A percentile compares a stretch with the other conserved stretches of the same genome.
phyloP scores from a whole-genome alignment of 2,329 filamentous ascomycete species.

The Cryphonectria naterciae region DNA sequence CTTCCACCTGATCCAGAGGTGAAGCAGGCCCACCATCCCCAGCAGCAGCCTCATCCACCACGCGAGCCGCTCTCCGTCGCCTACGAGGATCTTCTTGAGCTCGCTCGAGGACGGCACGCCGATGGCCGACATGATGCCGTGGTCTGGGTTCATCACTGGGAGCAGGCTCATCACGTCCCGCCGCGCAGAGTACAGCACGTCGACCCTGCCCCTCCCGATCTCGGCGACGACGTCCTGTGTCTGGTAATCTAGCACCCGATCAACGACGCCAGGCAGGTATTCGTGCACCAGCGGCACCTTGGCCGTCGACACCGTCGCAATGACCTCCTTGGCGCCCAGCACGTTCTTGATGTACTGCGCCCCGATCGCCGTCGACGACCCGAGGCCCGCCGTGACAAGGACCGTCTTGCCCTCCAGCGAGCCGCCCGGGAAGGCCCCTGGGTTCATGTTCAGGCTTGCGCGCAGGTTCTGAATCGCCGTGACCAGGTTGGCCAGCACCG shows the following conservation, averaged over 20 bases:
- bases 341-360: constrained; percentile 56
- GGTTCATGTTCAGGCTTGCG: constrained; percentile 41
- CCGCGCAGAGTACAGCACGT: constrained; percentile 56
- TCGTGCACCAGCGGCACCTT: constrained; percentile 44
- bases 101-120: constrained; percentile 40
- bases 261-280: constrained; percentile 26
- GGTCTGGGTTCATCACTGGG: constrained; percentile 42
- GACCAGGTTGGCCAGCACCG: constrained; percentile 41
- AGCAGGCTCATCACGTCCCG: constrained; percentile 44
- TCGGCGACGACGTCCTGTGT: constrained; percentile 42
- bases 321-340: constrained; percentile 50
- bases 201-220: constrained; percentile 49
- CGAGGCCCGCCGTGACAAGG: constrained; percentile 54
- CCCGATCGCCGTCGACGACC: constrained; percentile 50
- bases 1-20: constrained; percentile 47
- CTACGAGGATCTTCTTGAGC: constrained; percentile 39
- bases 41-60: constrained; percentile 40
- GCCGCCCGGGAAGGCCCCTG: constrained; percentile 30
- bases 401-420: constrained; percentile 54
- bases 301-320: constrained; percentile 56
- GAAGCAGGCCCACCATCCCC: constrained; percentile 34
- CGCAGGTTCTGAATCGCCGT: constrained; percentile 50
- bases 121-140: constrained; percentile 48
- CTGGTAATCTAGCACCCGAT: constrained; percentile 44
- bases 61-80: constrained; percentile 34